Conservation (phyloP, 306 rosid genomes). For the Argentina anserina region DNA sequence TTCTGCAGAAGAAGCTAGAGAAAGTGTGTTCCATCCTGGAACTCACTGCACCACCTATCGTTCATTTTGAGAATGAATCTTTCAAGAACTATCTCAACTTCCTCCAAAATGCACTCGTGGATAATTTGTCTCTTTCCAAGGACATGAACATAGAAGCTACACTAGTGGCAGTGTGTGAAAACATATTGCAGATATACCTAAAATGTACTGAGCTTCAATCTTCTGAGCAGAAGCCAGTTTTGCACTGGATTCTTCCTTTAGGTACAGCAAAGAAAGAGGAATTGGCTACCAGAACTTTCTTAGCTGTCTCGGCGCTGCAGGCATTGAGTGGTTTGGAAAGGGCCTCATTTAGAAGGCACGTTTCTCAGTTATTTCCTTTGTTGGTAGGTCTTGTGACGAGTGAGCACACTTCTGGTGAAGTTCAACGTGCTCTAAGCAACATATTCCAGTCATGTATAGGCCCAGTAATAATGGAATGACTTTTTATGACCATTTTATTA, state of each 20-base stretch:
- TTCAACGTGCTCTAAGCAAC: constrained; percentile 72
- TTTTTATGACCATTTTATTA: not conserved
- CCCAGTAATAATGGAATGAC: constrained; percentile 54
- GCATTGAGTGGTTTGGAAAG: constrained; percentile 53
- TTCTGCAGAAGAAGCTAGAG: constrained; percentile 72
- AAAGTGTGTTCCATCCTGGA: constrained; percentile 87
- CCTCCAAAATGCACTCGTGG: constrained; percentile 43
- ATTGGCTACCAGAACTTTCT: constrained; percentile 70
- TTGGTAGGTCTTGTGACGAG: constrained; percentile 82
- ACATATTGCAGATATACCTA: constrained; percentile 65
- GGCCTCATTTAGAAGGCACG: constrained; percentile 62
- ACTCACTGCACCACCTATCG: constrained; percentile 84
- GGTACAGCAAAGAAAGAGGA: constrained; percentile 86
- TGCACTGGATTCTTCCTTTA: constrained; percentile 63
- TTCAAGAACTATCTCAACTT: constrained; percentile 69
- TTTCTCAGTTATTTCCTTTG: constrained; percentile 68
- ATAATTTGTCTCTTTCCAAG: constrained; percentile 26
- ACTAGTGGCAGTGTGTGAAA: constrained; percentile 61
- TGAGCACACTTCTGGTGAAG: constrained; percentile 88
- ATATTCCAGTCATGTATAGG: constrained; percentile 82
- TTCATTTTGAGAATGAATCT: constrained; percentile 96
- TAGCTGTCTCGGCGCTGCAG: constrained; percentile 69
- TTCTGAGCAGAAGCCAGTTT: constrained; percentile 30
- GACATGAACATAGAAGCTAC: constrained; percentile 61
- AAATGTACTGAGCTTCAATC: constrained; percentile 56